A percentile compares a stretch with the other conserved stretches of the same genome.
Conservation (phyloP, 208 protist species). For the Zelonia costaricensis region DNA sequence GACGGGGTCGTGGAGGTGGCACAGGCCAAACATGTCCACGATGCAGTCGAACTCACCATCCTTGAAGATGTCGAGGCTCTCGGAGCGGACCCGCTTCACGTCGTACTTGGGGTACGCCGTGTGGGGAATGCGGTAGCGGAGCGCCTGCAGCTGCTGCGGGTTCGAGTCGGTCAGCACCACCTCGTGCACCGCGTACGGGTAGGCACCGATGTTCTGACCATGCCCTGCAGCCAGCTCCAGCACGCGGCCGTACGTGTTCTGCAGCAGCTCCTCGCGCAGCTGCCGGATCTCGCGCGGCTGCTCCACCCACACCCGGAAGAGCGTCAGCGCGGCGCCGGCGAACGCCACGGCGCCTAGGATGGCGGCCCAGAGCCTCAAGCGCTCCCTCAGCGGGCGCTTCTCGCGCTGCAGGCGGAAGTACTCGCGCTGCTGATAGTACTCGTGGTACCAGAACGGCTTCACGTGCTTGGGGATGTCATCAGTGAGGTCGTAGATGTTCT, state of each 20-base stretch:
- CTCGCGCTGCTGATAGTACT: slow-evolving; percentile 89
- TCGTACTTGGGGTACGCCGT: slow-evolving; percentile 89
- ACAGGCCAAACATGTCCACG: slow-evolving; percentile 93
- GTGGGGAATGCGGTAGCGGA: slow-evolving; percentile 79
- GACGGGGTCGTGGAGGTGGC: slow-evolving; percentile 87
- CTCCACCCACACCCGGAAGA: slow-evolving; percentile 86
- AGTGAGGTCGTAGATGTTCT: slow-evolving; percentile 85
- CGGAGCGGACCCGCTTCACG: slow-evolving; percentile 76
- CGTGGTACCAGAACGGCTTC: slow-evolving; percentile 87
- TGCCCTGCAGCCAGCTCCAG: slow-evolving; percentile 88
- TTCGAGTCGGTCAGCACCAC: slow-evolving; percentile 85
- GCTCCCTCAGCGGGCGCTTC: slow-evolving; percentile 75
- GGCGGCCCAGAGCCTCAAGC: slow-evolving; percentile 37
- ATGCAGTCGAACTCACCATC: slow-evolving; percentile 90
- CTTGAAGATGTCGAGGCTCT: slow-evolving; percentile 75
- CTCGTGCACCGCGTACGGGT: slow-evolving; percentile 89
- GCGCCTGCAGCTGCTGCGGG: slow-evolving; percentile 82
- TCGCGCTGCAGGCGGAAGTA: slow-evolving; percentile 86
- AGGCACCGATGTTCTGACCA: slow-evolving; percentile 90
- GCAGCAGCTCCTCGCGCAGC: slow-evolving; percentile 82
- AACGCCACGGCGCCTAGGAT: slow-evolving; percentile 34
- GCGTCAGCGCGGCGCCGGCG: slow-evolving; percentile 47
- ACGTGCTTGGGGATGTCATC: slow-evolving; percentile 89
- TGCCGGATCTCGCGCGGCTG: slow-evolving; percentile 82
- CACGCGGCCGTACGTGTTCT: slow-evolving; percentile 84